phyloP scores from a whole-genome alignment of 2,329 filamentous ascomycete genomes.

The Pseudodiploospora longispora region DNA sequence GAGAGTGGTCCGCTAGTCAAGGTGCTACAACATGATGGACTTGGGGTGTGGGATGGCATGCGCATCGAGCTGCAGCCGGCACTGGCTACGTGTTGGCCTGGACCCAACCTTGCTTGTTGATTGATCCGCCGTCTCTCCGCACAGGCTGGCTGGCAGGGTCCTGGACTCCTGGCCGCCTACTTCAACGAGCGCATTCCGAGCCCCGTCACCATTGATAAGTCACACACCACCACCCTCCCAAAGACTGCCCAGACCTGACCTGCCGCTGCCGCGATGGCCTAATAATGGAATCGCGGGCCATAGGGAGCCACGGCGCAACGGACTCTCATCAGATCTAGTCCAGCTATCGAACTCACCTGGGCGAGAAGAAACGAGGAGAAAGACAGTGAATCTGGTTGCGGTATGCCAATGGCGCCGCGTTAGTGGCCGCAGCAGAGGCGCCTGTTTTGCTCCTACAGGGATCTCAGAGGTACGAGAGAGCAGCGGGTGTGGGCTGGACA shows the following conservation, averaged over 20 bases:
- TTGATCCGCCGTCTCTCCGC: constrained; percentile 10
- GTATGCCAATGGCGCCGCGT: constrained; percentile 12
- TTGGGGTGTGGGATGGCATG: constrained; percentile 7
- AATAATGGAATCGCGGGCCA: too few relatives aligned
- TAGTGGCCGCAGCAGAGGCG: constrained; percentile 8
- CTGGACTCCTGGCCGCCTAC: constrained; percentile 1
- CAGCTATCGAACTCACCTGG: too few relatives aligned
- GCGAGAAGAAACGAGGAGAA: too few relatives aligned
- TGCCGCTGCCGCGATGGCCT: background rate
- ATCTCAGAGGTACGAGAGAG: constrained; percentile 11
- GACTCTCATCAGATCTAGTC: too few relatives aligned
- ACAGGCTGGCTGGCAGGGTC: constrained; percentile 8
- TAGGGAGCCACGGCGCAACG: too few relatives aligned
- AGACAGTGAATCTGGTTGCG: background rate
- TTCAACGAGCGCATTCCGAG: constrained; percentile 8
- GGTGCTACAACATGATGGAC: constrained; percentile 5
- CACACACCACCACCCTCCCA: background rate
- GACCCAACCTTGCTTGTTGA: constrained; percentile 4
- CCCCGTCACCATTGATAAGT: constrained; percentile 1
- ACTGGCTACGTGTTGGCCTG: constrained; percentile 5
- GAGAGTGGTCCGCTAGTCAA: constrained; percentile 2
- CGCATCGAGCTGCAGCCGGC: constrained; percentile 8
- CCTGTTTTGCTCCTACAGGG: constrained; percentile 15
- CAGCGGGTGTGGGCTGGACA: constrained; percentile 8
- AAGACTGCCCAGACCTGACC: background rate